Percentiles rank a stretch among this genome's conserved stretches.
Conservation (phyloP, 2,329 filamentous ascomycete species). For the Nigrograna mackinnonii region DNA sequence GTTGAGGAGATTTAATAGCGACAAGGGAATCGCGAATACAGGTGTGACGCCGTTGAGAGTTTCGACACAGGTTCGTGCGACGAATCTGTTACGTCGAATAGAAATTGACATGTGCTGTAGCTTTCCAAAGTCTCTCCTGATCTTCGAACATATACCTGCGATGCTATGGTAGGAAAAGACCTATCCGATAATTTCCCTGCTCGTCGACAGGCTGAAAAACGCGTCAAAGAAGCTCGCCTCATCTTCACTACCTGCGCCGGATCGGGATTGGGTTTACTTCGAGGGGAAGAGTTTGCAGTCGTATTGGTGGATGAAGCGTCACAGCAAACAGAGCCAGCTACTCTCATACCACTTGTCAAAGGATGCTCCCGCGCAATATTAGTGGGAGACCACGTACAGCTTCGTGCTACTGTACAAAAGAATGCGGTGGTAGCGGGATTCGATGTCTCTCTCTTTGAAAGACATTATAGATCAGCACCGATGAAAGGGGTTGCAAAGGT, state of each 20-base stretch:
- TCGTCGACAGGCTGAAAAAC: conserved; percentile 41
- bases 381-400: conserved; percentile 53
- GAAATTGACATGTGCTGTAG: conserved; percentile 11
- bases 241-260: conserved; percentile 52
- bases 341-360: conserved; percentile 41
- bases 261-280: conserved; percentile 46
- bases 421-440: conserved; percentile 39
- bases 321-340: conserved; percentile 50
- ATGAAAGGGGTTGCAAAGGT: conserved; percentile 27
- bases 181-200: conserved; percentile 23
- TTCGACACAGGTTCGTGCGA: conserved; percentile 23
- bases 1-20: conserved; percentile 29
- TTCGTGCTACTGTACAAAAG: conserved; percentile 47
- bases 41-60: conserved; percentile 18
- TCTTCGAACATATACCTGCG: conserved; percentile 22
- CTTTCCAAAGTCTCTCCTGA: conserved; percentile 23
- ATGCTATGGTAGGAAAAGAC: conserved; percentile 40
- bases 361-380: conserved; percentile 47
- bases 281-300: conserved; percentile 42
- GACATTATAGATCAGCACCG: conserved; percentile 35
- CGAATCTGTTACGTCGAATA: not conserved
- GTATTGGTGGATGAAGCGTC: conserved; percentile 54
- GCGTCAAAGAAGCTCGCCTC: conserved; percentile 40
- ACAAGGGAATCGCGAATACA: conserved; percentile 4
- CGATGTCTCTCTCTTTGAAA: conserved; percentile 50